Base-by-base conservation (phyloP, 2,329 filamentous ascomycete genomes). In the Neofusicoccum ribis region DNA sequence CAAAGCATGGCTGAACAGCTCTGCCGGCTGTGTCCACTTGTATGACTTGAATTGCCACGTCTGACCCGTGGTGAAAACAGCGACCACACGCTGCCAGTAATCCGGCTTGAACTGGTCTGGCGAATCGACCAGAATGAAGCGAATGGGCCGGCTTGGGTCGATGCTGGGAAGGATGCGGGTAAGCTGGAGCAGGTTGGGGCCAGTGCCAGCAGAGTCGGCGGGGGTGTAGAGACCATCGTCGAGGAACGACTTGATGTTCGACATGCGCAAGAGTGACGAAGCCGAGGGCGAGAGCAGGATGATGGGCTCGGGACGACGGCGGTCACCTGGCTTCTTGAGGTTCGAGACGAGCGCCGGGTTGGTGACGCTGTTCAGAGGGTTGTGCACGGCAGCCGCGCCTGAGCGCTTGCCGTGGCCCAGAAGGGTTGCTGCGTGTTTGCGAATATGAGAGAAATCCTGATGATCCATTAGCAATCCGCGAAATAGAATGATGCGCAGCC, bases 21-120 rank as follows among this genome's bases (percentile, higher is more conserved):
- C 95, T 14, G 88, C 85, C 0, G 95, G 91, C 64, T 90, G 89
- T 70, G 89, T 89, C 92, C 95, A 99, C 79, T 96, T 97, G 85
- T 99, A 99, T 70, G 88, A 91, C 81, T 97, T 97, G 82, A 99
- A 99, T 80, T 99, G 95, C 95, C 95, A 99, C 9, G 90, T 89
- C 81, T 99, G 95, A 39, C 95, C 95, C 0, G 95, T 99, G 0
- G 95, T 99, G 80, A 99, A 98, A 65, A 99, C 93, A 12, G 91
- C 95, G 1, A 97, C 95, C 6, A 99, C 91, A 60, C 93, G 89
- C 72, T 89, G 89, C 95, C 95, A 99, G 82, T 98, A 97, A 75
- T 98, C 93, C 0, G 95, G 95, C 77, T 97, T 96, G 85, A 99
- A 99, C 77, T 95, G 91, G 74, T 96, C 90, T 0, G 93, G 91